Percentiles rank a stretch among this genome's conserved stretches.
Evolutionary conservation across 2,329 filamentous ascomycete species (phyloP).

Genomic region (Colletotrichum tropicicola): DNA sequence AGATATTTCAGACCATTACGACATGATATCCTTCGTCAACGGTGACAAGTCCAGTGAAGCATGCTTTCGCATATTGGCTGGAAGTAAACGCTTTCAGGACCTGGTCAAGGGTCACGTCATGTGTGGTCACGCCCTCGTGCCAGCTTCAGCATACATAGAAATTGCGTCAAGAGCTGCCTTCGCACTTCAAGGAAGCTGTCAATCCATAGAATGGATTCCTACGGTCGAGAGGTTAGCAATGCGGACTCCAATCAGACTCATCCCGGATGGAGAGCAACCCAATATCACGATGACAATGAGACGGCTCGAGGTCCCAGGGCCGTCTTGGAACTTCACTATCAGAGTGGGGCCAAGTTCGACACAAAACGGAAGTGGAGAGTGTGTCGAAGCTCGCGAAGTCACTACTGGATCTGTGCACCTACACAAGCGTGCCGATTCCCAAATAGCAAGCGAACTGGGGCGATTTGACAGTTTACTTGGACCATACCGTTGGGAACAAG

Average conservation of each 20-base stretch:
- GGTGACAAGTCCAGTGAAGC: background rate
- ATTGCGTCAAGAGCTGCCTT: background rate
- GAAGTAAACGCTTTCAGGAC: background rate
- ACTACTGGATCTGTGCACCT: background rate
- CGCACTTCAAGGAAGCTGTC: background rate
- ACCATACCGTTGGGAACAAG: background rate
- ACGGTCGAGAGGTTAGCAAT: background rate
- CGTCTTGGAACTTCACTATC: constrained; percentile 9
- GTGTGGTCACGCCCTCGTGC: constrained; percentile 1
- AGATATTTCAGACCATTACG: background rate
- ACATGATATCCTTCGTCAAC: background rate
- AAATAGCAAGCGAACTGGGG: background rate
- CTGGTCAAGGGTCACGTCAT: background rate
- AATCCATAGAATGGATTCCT: background rate
- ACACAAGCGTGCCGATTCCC: background rate
- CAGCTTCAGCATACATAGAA: constrained; percentile 18
- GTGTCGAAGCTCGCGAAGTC: background rate
- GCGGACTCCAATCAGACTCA: background rate
- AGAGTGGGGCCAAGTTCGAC: background rate
- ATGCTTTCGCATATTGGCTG: background rate
- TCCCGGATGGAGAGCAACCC: background rate
- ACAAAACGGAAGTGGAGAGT: no score
- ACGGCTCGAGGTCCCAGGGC: background rate
- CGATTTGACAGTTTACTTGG: background rate
- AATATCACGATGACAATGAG: background rate